Evolutionary conservation across 1,139 yeast species (phyloP), one percentile per base, ranked within the genome.

Genomic region (Debaryomyces fabryi): DNA sequence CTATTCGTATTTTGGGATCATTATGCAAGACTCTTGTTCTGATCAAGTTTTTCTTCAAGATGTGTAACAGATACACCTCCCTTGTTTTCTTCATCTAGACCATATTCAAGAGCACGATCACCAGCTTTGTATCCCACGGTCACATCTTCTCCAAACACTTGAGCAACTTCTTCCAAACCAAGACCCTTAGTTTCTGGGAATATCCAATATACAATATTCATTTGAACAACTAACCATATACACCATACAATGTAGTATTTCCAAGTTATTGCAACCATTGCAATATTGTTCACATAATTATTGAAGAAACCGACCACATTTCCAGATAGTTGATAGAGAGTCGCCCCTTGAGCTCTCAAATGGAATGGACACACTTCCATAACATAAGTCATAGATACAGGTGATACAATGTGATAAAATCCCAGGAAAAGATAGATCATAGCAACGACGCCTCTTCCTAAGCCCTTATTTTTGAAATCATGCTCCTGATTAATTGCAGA

Each of bases 381-480:
- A 18, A 61, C 50, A 49, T 73, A 74, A 16, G 67, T 52, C 40
- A 67, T 61, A 39, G 60, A 52, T 7, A 58, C 47, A 47, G 57
- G 51, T 50, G 66, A 36, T 53, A 57, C 56, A 42, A 68, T 60
- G 49, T 68, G 64, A 53, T 68, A 69, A 36, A 61, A 62, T 29
- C 64, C 57, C 80, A 36, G 66, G 24, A 34, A 34, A 10, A 34
- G 23, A 10, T 12, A 34, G 18, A 34, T 34, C 37, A 34, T 34
- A 9, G 20, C 12, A 18, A 77, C 57, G 81, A 64, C 35, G 82
- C 82, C 36, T 79, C 70, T 58, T 77, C 82, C 1, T 81, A 82
- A 21, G 71, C 34, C 34, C 5, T 32, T 13, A 10, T 32, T 16
- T 15, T 8, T 9, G 10, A 16, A 13, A 7, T 32, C 10, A 3